phyloP scores from a whole-genome alignment of 2,329 filamentous ascomycete species.

The Neofusicoccum sp. region DNA sequence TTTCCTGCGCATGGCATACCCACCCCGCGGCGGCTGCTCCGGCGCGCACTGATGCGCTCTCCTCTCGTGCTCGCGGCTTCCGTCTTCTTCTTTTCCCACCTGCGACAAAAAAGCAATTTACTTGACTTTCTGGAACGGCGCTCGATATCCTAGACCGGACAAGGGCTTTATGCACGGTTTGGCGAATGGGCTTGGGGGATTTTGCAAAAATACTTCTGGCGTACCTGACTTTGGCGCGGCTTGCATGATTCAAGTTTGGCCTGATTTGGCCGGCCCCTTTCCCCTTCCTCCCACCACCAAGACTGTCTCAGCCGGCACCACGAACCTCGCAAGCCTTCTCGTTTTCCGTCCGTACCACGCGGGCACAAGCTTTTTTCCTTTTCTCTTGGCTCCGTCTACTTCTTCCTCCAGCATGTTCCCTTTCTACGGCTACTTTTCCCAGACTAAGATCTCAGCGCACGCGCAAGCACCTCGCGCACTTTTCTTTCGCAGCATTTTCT shows the following conservation, averaged over 20 bases:
- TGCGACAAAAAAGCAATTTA: slow-evolving; percentile 21
- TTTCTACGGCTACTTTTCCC: neutral
- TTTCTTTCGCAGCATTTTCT: slow-evolving; percentile 7
- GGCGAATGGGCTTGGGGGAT: slow-evolving; percentile 22
- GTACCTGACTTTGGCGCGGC: slow-evolving; percentile 20
- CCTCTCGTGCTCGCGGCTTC: slow-evolving; percentile 24
- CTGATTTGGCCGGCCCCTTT: slow-evolving; percentile 16
- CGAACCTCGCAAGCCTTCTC: neutral
- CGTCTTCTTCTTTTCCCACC: slow-evolving; percentile 19
- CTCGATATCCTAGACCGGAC: slow-evolving; percentile 22
- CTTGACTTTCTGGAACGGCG: slow-evolving; percentile 20
- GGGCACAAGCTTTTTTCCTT: neutral
- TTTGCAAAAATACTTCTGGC: slow-evolving; percentile 19
- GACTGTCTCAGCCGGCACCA: slow-evolving; percentile 6
- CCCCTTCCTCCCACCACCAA: slow-evolving; percentile 1
- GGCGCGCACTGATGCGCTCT: slow-evolving; percentile 12
- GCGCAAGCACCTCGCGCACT: slow-evolving; percentile 3
- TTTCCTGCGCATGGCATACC: slow-evolving; percentile 12
- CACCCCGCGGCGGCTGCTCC: slow-evolving; percentile 16
- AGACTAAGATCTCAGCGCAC: slow-evolving; percentile 2
- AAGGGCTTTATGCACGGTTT: slow-evolving; percentile 16
- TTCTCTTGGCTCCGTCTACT: neutral
- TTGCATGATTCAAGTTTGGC: slow-evolving; percentile 20
- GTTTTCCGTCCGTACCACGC: neutral
- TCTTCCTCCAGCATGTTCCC: neutral